Conservation (phyloP, 140 eudicot species). For the Flaveria floridana region DNA sequence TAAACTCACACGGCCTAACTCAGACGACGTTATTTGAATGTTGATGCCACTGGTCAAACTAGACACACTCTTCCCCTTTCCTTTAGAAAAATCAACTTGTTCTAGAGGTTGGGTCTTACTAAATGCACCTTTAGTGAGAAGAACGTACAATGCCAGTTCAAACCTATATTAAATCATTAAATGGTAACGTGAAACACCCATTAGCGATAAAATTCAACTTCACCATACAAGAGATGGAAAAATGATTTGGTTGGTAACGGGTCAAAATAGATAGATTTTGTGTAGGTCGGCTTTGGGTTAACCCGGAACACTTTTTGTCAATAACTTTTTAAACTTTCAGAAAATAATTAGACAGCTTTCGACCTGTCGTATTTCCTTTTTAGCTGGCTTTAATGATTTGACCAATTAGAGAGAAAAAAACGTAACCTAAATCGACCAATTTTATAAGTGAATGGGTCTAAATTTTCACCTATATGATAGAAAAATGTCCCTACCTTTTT, state of each 20-base stretch:
- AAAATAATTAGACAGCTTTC: not conserved
- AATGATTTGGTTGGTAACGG: not conserved
- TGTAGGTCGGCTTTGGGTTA: not conserved
- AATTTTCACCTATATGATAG: constrained; percentile 4
- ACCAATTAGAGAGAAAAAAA: not conserved
- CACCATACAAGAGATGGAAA: not conserved
- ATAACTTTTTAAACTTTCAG: not conserved
- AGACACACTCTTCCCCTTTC: constrained; percentile 37
- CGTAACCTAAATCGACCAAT: not conserved
- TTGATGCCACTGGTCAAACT: constrained; percentile 34
- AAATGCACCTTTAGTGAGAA: constrained; percentile 65
- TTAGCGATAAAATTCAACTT: constrained; percentile 1
- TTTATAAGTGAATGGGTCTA: not conserved
- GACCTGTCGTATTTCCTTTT: not conserved
- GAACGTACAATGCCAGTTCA: constrained; percentile 79
- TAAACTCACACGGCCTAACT: constrained; percentile 40
- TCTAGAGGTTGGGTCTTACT: constrained; percentile 52
- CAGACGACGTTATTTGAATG: constrained; percentile 46
- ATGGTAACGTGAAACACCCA: constrained; percentile 8
- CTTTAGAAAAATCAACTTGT: constrained; percentile 43
- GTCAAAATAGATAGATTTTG: not conserved
- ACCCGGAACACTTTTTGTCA: not conserved
- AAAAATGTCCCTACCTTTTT: constrained; percentile 56
- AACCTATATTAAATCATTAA: constrained; percentile 46
- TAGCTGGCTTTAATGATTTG: not conserved